These are phyloP conservation scores for Ramaria sp. DNA, from an alignment of 768 basidiomycete genomes.

Conservation along the genomic window DNA sequence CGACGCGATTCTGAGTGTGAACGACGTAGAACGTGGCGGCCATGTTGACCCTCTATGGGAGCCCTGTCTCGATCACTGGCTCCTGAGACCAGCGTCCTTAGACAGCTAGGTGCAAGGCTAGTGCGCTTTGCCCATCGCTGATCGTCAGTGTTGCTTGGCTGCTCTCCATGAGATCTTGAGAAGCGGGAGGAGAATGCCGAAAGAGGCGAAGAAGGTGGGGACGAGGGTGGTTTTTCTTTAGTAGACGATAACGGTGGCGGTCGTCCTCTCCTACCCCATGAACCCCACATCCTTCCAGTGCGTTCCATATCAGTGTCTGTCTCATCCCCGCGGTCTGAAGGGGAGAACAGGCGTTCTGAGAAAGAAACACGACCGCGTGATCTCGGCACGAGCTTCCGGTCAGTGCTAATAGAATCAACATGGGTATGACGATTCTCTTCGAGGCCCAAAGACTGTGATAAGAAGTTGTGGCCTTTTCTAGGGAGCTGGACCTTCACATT, in stretches of 20 bases:
- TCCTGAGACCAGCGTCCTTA: conserved; percentile 1
- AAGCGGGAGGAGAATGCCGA: background rate
- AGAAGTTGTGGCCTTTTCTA: background rate
- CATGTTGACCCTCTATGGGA: background rate
- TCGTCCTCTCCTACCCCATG: conserved; percentile 1
- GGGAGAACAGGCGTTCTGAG: background rate
- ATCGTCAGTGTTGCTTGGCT: background rate
- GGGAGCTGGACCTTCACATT: background rate
- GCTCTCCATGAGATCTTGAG: background rate
- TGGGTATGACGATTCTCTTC: background rate
- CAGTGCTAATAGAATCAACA: background rate
- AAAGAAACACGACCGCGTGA: conserved; percentile 6
- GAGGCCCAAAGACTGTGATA: background rate
- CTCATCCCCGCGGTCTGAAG: background rate
- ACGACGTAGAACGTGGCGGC: background rate
- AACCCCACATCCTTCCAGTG: conserved; percentile 1
- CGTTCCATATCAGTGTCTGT: background rate
- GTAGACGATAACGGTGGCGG: background rate
- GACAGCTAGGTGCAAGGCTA: conserved; percentile 4
- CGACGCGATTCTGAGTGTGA: background rate
- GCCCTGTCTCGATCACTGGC: background rate
- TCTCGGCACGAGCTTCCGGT: background rate
- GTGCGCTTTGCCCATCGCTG: background rate
- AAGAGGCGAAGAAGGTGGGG: background rate
- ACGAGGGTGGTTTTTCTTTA: background rate